Percentiles rank a stretch among this genome's conserved stretches.
Conservation (phyloP, 352 stramenopile species). For the Phytophthora sansomeana region DNA sequence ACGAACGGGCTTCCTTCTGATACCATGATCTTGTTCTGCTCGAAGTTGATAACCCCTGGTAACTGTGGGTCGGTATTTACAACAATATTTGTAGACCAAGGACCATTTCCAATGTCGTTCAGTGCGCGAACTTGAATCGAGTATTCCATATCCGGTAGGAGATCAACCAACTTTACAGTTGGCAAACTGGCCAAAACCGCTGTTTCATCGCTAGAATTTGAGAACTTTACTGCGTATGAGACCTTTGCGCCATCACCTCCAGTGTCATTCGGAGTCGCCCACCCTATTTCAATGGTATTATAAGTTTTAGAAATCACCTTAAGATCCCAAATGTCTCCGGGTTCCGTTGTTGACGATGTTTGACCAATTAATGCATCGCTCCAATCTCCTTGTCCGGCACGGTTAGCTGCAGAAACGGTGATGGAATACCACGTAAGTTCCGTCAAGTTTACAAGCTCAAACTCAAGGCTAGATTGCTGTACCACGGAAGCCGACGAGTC, state of each 20-base stretch:
- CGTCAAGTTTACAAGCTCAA: slow-evolving; percentile 46
- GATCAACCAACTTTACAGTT: neutral
- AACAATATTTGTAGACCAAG: slow-evolving; percentile 42
- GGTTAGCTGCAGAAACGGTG: slow-evolving; percentile 41
- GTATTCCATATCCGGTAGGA: slow-evolving; percentile 28
- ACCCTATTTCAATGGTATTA: slow-evolving; percentile 38
- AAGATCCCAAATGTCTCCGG: slow-evolving; percentile 32
- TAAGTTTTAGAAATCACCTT: slow-evolving; percentile 24
- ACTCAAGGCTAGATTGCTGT: slow-evolving; percentile 19
- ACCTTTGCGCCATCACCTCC: slow-evolving; percentile 40
- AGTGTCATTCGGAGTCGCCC: slow-evolving; percentile 46
- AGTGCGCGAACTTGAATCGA: slow-evolving; percentile 38
- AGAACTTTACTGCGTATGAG: slow-evolving; percentile 38
- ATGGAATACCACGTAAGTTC: slow-evolving; percentile 42
- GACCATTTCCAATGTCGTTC: slow-evolving; percentile 29
- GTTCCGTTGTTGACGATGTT: slow-evolving; percentile 33
- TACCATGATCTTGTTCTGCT: slow-evolving; percentile 9
- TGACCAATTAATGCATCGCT: slow-evolving; percentile 37
- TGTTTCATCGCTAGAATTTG: neutral
- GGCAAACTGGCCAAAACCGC: neutral
- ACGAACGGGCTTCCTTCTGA: slow-evolving; percentile 32
- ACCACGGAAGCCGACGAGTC: slow-evolving; percentile 1
- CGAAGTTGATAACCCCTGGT: slow-evolving; percentile 55
- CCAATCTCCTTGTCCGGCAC: slow-evolving; percentile 29
- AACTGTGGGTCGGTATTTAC: slow-evolving; percentile 57